These are phyloP conservation scores for Starmerella sp. DNA, from an alignment of 805 yeast genomes.

Conservation along the genomic window DNA sequence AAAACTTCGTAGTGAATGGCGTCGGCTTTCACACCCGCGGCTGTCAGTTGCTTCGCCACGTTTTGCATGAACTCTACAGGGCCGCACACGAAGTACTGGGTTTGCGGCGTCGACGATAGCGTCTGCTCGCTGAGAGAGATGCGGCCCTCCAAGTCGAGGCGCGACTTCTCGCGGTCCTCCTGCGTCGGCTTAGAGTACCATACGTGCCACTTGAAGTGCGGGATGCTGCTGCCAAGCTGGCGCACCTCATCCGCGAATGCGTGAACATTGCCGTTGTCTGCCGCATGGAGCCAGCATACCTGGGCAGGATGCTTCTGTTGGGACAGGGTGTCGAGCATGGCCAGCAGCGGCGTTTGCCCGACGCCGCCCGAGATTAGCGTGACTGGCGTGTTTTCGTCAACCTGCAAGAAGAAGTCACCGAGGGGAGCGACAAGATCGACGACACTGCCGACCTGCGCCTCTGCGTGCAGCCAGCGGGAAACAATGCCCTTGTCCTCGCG, in stretches of 20 bases:
- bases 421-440: slow-evolving; percentile 47
- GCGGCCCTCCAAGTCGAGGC: not conserved
- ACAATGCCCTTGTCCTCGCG: slow-evolving; percentile 19
- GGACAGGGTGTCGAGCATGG: slow-evolving; percentile 31
- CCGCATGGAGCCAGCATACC: not conserved
- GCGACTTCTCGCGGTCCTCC: not conserved
- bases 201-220: not conserved
- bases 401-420: slow-evolving; percentile 37
- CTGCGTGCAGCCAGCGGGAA: slow-evolving; percentile 37
- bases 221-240: not conserved
- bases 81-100: not conserved
- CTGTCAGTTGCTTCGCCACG: not conserved
- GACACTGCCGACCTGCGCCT: slow-evolving; percentile 41
- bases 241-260: not conserved
- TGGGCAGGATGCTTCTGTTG: not conserved
- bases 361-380: slow-evolving; percentile 50
- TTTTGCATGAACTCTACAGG: not conserved
- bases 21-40: not conserved
- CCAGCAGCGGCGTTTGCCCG: slow-evolving; percentile 54
- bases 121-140: not conserved
- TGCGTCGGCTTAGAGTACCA: not conserved
- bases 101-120: not conserved
- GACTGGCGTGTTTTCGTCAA: slow-evolving; percentile 25
- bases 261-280: not conserved
- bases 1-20: not conserved